Evolutionary conservation across 441 rosid species (phyloP).

Genomic region (Euphorbia schlechtendalii): DNA sequence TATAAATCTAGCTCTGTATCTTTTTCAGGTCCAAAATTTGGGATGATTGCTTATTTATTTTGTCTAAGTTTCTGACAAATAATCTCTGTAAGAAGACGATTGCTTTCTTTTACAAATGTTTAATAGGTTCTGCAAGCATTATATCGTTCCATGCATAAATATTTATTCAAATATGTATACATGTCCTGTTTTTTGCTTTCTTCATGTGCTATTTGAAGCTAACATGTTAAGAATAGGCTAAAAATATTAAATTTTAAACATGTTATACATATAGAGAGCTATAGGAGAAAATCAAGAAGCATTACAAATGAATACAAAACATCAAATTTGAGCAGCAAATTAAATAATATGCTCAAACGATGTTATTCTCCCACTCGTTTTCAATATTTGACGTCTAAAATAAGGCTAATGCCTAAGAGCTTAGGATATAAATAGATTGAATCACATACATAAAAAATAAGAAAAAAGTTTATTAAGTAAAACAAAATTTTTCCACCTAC

Average conservation of each 20-base stretch:
- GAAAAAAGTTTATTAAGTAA: not conserved
- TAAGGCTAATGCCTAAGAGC: slow-evolving; percentile 11
- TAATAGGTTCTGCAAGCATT: slow-evolving; percentile 10
- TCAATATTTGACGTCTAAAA: slow-evolving; percentile 7
- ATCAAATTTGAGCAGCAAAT: slow-evolving; percentile 10
- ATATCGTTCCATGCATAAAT: not conserved
- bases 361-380: slow-evolving; percentile 15
- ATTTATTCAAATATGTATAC: not conserved
- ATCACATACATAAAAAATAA: slow-evolving; percentile 1
- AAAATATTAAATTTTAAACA: too few relatives aligned
- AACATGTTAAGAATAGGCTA: not conserved
- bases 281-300: not conserved
- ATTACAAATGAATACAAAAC: not conserved
- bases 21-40: not conserved
- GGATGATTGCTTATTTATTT: not conserved
- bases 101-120: not conserved
- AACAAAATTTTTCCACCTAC: slow-evolving; percentile 7
- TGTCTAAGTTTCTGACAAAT: slow-evolving; percentile 8
- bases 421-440: slow-evolving; percentile 13
- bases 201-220: not conserved
- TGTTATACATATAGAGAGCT: not conserved
- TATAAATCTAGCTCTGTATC: slow-evolving; percentile 8
- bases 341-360: slow-evolving; percentile 13
- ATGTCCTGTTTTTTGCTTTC: not conserved
- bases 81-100: slow-evolving; percentile 2